A percentile compares a stretch with the other conserved stretches of the same genome.
Conservation (phyloP, 306 rosid genomes). For the Inga leiocalycina region DNA sequence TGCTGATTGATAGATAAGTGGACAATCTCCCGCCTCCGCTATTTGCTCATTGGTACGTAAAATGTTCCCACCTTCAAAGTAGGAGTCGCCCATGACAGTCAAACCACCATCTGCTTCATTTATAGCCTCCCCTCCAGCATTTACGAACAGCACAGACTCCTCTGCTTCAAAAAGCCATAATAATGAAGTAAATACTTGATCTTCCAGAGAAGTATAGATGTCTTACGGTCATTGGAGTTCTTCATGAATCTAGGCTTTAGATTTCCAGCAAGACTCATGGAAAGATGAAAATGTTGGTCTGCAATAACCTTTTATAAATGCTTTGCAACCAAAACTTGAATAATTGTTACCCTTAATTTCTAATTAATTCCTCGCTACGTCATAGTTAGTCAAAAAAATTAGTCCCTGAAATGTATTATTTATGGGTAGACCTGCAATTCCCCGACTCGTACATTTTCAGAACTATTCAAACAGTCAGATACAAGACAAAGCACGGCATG, state of each 20-base stretch:
- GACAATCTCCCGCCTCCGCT: conserved; percentile 65
- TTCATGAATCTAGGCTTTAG: background rate
- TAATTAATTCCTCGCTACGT: background rate
- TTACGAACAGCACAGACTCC: conserved; percentile 70
- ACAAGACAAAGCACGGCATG: background rate
- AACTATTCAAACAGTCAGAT: background rate
- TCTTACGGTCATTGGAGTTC: conserved; percentile 4
- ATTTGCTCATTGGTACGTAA: conserved; percentile 72
- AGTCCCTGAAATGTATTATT: background rate
- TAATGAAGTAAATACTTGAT: conserved; percentile 28
- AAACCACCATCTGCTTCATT: conserved; percentile 55
- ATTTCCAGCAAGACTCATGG: conserved; percentile 1
- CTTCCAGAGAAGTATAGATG: conserved; percentile 11
- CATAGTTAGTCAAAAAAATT: background rate
- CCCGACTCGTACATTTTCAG: background rate
- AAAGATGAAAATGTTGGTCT: background rate
- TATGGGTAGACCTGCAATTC: background rate
- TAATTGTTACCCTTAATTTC: background rate
- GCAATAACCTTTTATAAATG: background rate
- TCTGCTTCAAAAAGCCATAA: conserved; percentile 50
- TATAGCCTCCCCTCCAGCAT: conserved; percentile 74
- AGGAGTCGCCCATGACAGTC: conserved; percentile 58
- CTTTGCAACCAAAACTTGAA: background rate
- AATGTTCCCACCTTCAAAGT: conserved; percentile 65
- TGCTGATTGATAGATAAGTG: conserved; percentile 71